Evolutionary conservation across 768 basidiomycete species (phyloP), one percentile per base, ranked within the genome.

Genomic region (Podaxis sp.): DNA sequence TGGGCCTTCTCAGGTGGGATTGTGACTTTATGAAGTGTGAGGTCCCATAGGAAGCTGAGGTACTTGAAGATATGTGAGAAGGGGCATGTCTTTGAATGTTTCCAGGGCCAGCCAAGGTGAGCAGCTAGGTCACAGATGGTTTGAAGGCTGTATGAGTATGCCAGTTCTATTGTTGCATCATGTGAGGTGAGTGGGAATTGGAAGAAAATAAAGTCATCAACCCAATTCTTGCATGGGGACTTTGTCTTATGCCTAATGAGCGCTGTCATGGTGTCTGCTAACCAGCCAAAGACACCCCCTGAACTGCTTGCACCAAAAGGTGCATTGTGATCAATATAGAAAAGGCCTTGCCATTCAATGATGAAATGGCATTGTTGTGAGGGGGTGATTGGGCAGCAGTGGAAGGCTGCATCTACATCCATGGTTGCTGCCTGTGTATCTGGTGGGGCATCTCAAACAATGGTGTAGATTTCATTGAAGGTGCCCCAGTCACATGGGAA

Each of bases 21-120:
- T 22, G 67, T 39, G 0, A 81, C 75, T 0, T 68, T 71, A 30
- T 74, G 74, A 0, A 24, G 8, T 0, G 9, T 1, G 0, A 80
- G 56, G 33, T 75, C 68, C 80, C 79, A 80, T 0, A 65, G 3
- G 61, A 80, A 79, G 2, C 80, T 76, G 1, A 79, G 67, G 53
- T 80, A 81, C 26, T 46, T 65, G 63, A 79, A 77, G 0, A 39
- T 12, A 3, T 62, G 2, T 2, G 66, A 48, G 39, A 78, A 78
- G 0, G 71, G 69, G 0, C 56, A 36, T 12, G 68, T 71, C 58
- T 79, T 78, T 0, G 69, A 68, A 0, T 36, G 56, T 36, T 75
- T 73, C 77, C 77, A 79, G 0, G 77, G 77, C 73, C 74, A 75
- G 0, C 77, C 76, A 0, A 79, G 63, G 0, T 57, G 39, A 68